A percentile compares a stretch with the other conserved stretches of the same genome.
These are phyloP conservation scores for Aspergillus texensis DNA, from an alignment of 2,329 filamentous ascomycete genomes.

Conservation along the genomic window DNA sequence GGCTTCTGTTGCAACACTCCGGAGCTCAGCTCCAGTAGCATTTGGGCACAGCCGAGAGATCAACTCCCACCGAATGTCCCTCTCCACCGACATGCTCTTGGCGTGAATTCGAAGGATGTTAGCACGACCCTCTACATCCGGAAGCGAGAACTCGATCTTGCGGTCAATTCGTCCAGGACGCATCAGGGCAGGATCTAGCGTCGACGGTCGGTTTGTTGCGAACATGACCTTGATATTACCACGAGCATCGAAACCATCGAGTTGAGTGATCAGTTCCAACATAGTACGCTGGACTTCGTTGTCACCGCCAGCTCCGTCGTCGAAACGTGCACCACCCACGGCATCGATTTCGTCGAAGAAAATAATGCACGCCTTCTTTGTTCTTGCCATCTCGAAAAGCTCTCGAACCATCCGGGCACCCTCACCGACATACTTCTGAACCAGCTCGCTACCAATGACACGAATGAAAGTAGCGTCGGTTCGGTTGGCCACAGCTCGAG, in stretches of 20 bases:
- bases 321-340: slow-evolving; percentile 92
- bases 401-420: slow-evolving; percentile 98
- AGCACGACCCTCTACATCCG: slow-evolving; percentile 93
- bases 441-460: slow-evolving; percentile 95
- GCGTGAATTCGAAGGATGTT: slow-evolving; percentile 98
- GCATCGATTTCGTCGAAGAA: slow-evolving; percentile 99
- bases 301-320: slow-evolving; percentile 93
- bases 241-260: slow-evolving; percentile 93
- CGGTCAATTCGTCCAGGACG: slow-evolving; percentile 94
- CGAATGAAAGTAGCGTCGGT: slow-evolving; percentile 98
- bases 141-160: slow-evolving; percentile 98
- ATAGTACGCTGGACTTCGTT: slow-evolving; percentile 98
- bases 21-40: slow-evolving; percentile 91
- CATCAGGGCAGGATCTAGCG: slow-evolving; percentile 95
- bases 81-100: slow-evolving; percentile 99
- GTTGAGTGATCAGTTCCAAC: slow-evolving; percentile 95
- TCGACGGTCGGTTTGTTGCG: slow-evolving; percentile 93
- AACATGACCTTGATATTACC: slow-evolving; percentile 99
- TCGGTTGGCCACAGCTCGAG: slow-evolving; percentile 93
- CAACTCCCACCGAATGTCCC: slow-evolving; percentile 98
- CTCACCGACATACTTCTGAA: slow-evolving; percentile 98
- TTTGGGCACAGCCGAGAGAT: slow-evolving; percentile 97
- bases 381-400: slow-evolving; percentile 98
- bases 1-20: slow-evolving; percentile 95
- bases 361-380: slow-evolving; percentile 99